phyloP scores from a whole-genome alignment of 495 filamentous ascomycete species.

The Trichocladium uniseriatum region DNA sequence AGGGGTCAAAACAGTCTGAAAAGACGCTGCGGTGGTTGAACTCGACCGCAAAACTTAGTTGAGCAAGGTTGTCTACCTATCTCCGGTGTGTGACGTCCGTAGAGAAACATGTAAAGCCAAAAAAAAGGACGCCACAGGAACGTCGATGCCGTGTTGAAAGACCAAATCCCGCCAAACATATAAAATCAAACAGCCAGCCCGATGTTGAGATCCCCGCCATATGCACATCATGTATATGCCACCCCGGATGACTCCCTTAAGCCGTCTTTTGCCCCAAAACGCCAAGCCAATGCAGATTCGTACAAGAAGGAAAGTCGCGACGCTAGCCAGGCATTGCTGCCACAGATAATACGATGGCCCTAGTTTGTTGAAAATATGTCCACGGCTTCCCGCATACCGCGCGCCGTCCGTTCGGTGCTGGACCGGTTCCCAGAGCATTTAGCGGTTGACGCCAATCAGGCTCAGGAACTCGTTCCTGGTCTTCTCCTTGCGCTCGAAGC shows the following conservation, averaged over 20 bases:
- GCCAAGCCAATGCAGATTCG: constrained; percentile 16
- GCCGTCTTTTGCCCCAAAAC: constrained; percentile 14
- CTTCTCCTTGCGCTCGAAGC: constrained; percentile 85
- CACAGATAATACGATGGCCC: background rate
- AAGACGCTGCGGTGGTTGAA: constrained; percentile 8
- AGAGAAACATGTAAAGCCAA: background rate
- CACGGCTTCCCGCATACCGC: background rate
- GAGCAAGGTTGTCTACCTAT: background rate
- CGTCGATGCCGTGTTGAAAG: constrained; percentile 18
- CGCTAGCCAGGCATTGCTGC: constrained; percentile 9
- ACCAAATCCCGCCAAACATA: constrained; percentile 1
- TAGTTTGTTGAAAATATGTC: constrained; percentile 17
- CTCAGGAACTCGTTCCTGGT: constrained; percentile 91
- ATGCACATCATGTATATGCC: constrained; percentile 1
- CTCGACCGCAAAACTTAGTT: constrained; percentile 3
- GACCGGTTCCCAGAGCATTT: no score
- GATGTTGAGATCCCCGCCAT: constrained; percentile 26
- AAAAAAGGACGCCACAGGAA: background rate
- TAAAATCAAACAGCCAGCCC: constrained; percentile 13
- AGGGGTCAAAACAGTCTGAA: no score
- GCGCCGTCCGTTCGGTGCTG: background rate
- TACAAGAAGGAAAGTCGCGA: constrained; percentile 1
- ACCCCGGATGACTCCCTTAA: background rate
- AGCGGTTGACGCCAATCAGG: constrained; percentile 53
- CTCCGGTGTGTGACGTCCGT: background rate